These are phyloP conservation scores for Mucor mucedo DNA, from an alignment of 371 early-diverging fungal species.

Conservation along the genomic window DNA sequence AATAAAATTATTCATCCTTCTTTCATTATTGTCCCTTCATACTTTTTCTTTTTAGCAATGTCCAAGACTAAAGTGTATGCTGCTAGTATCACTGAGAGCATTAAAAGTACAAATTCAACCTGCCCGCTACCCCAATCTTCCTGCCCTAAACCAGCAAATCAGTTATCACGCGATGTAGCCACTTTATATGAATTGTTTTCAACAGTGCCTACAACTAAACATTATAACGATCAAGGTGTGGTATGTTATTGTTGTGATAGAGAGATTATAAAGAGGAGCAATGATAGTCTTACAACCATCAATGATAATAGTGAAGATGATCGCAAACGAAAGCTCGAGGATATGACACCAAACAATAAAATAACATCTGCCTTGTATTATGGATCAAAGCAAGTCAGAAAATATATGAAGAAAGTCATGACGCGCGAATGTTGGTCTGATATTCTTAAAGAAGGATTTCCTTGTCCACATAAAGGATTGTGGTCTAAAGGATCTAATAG, in stretches of 20 bases:
- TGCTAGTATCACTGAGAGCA: neutral
- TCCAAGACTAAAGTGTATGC: slow-evolving; percentile 7
- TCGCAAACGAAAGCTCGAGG: neutral
- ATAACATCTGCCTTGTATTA: slow-evolving; percentile 21
- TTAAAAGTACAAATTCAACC: slow-evolving; percentile 6
- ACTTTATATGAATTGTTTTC: slow-evolving; percentile 12
- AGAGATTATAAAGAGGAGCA: neutral
- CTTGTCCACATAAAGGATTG: slow-evolving; percentile 1
- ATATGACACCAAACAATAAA: slow-evolving; percentile 2
- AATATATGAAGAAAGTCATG: slow-evolving; percentile 24
- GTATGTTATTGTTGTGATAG: slow-evolving; percentile 16
- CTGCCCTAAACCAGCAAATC: neutral
- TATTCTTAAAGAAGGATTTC: slow-evolving; percentile 5
- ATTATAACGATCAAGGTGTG: neutral
- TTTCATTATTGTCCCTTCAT: slow-evolving; percentile 6
- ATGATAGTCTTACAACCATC: neutral
- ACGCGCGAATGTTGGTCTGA: slow-evolving; percentile 2
- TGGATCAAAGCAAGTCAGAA: slow-evolving; percentile 26
- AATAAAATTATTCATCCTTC: slow-evolving; percentile 13
- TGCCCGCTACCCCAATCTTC: neutral
- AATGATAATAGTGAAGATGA: neutral
- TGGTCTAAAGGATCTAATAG: neutral
- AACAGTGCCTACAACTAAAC: neutral
- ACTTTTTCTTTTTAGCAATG: neutral
- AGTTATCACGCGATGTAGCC: slow-evolving; percentile 7